A percentile compares a stretch with the other conserved stretches of the same genome.
These are phyloP conservation scores for Triticum timopheevii DNA, from an alignment of 176 grass and related monocot genomes.

Conservation along the genomic window DNA sequence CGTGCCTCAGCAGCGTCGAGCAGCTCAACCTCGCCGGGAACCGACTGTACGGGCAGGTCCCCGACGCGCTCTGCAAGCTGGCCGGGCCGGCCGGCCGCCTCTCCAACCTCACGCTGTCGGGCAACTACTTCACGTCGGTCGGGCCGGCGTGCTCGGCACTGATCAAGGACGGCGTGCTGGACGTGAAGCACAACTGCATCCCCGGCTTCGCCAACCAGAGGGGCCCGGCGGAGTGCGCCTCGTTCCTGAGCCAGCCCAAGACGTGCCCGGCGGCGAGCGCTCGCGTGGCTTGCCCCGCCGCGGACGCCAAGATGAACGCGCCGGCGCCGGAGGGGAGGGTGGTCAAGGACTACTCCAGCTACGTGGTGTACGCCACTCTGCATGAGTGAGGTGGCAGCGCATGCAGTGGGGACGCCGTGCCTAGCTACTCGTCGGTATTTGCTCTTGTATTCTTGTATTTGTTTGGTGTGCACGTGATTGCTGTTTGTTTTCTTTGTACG, in stretches of 20 bases:
- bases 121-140: slow-evolving; percentile 77
- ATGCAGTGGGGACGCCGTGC: slow-evolving; percentile 13
- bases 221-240: slow-evolving; percentile 49
- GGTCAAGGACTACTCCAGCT: slow-evolving; percentile 29
- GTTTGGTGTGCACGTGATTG: slow-evolving; percentile 1
- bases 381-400: slow-evolving; percentile 4
- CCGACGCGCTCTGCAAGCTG: slow-evolving; percentile 59
- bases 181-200: slow-evolving; percentile 75
- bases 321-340: neutral
- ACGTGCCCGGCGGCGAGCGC: slow-evolving; percentile 40
- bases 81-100: slow-evolving; percentile 29
- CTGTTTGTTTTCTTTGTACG: slow-evolving; percentile 1
- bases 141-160: slow-evolving; percentile 42
- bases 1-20: slow-evolving; percentile 63
- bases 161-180: slow-evolving; percentile 34
- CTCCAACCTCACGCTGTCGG: slow-evolving; percentile 56
- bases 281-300: slow-evolving; percentile 18
- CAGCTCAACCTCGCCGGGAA: slow-evolving; percentile 53
- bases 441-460: neutral
- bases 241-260: slow-evolving; percentile 51
- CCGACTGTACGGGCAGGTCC: slow-evolving; percentile 54
- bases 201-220: slow-evolving; percentile 53
- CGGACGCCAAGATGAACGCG: neutral
- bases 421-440: neutral
- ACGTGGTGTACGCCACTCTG: slow-evolving; percentile 43